Conservation (phyloP, 257 asterid species). For the Lycium ferocissimum region DNA sequence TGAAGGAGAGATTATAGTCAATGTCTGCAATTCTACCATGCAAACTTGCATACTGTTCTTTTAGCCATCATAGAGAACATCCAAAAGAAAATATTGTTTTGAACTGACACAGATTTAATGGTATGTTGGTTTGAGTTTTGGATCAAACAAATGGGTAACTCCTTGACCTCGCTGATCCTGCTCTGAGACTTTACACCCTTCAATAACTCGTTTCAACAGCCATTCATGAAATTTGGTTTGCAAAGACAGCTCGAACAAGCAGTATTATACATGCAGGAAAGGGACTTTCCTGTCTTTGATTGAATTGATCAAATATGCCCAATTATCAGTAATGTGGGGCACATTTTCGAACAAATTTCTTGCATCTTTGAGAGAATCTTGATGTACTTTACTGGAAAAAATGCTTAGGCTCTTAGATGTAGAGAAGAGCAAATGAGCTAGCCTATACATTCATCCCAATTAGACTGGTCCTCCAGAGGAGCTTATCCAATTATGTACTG, state of each 20-base stretch:
- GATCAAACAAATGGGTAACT: conserved; percentile 52
- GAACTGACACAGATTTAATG: background rate
- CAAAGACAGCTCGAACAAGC: conserved; percentile 75
- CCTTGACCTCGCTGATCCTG: conserved; percentile 94
- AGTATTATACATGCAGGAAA: conserved; percentile 70
- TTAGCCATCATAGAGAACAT: background rate
- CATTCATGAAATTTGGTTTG: conserved; percentile 76
- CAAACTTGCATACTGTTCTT: background rate
- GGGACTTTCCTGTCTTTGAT: conserved; percentile 59
- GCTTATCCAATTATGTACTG: conserved; percentile 35
- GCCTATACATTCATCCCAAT: conserved; percentile 81
- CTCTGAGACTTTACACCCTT: conserved; percentile 66
- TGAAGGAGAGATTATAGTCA: background rate
- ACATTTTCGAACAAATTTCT: conserved; percentile 61
- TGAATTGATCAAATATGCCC: conserved; percentile 61
- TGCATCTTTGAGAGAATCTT: conserved; percentile 69
- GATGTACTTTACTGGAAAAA: conserved; percentile 59
- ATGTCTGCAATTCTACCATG: background rate
- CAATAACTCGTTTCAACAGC: conserved; percentile 76
- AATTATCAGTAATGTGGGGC: conserved; percentile 54
- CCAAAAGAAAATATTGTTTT: background rate
- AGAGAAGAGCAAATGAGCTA: conserved; percentile 80
- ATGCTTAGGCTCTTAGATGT: conserved; percentile 64
- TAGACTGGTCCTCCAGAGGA: conserved; percentile 50
- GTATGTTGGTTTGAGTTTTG: background rate